Base-by-base conservation (phyloP, 2,329 filamentous ascomycete genomes). In the Rhynchosporium graminicola region DNA sequence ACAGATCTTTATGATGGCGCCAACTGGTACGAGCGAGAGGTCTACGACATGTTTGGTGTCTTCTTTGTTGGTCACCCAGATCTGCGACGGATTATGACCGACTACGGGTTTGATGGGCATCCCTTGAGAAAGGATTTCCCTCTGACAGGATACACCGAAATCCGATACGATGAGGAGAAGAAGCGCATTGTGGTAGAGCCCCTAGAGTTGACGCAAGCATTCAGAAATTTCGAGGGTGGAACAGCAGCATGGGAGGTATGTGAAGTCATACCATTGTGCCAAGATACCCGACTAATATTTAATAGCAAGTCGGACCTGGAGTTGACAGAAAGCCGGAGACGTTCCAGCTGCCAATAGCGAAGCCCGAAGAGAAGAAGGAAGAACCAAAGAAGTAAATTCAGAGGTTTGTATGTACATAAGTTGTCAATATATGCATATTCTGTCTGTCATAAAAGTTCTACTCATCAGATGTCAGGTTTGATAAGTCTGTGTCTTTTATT, bases 161-260 rank as follows among this genome's bases (percentile, higher is more conserved):
- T 99, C 70, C 86, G 95, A 74, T 99, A 96, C 75, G 95, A 99
- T 71, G 95, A 99, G 80, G 96, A 99, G 84, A 99, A 97, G 90
- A 99, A 99, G 87, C 87, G 95, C 66, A 97, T 99, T 75, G 94
- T 99, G 65, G 94, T 96, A 38, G 96, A 99, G 83, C 95, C 96
- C 46, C 83, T 99, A 56, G 95, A 99, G 82, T 85, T 99, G 78
- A 98, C 95, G 13, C 95, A 99, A 79, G 95, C 96, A 7, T 99
- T 96, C 87, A 88, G 95, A 72, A 98, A 99, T 81, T 99, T 99
- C 74, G 93, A 97, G 80, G 92, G 93, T 65, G 92, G 92, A 61
- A 87, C 87, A 52, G 87, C 87, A 68, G 84, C 84, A 13, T 90
- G 87, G 87, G 87, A 90, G 76, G 80, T 86, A 83, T 68, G 78